phyloP scores from a whole-genome alignment of 1,284 basidiomycete genomes.

The Exobasidium rhododendri region DNA sequence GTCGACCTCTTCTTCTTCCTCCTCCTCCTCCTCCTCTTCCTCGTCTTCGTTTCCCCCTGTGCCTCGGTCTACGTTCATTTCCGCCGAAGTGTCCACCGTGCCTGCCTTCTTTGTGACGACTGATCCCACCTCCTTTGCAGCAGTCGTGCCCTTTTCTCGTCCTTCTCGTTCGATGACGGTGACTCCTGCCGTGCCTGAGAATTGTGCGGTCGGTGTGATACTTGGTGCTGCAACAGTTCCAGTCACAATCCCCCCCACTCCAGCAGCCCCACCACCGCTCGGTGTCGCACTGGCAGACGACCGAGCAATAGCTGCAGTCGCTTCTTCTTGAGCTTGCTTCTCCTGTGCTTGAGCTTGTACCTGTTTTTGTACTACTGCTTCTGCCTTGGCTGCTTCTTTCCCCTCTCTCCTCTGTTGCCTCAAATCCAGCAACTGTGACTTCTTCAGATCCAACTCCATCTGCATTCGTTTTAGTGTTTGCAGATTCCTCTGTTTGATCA shows the following conservation, averaged over 20 bases:
- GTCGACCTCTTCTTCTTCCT: slow-evolving; percentile 25
- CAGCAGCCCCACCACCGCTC: slow-evolving; percentile 34
- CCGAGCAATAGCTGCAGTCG: slow-evolving; percentile 31
- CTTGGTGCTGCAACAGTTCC: slow-evolving; percentile 16
- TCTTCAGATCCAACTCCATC: slow-evolving; percentile 49
- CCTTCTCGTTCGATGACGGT: slow-evolving; percentile 40
- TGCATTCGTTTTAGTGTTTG: slow-evolving; percentile 45
- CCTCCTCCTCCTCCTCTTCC: slow-evolving; percentile 13
- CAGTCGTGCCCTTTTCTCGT: slow-evolving; percentile 35
- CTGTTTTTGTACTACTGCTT: slow-evolving; percentile 11
- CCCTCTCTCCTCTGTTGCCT: slow-evolving; percentile 42
- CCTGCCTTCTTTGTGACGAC: neutral
- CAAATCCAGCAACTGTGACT: slow-evolving; percentile 44
- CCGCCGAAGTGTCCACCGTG: slow-evolving; percentile 3
- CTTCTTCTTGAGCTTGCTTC: slow-evolving; percentile 20
- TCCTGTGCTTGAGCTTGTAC: slow-evolving; percentile 9
- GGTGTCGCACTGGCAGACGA: slow-evolving; percentile 16
- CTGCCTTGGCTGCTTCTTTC: slow-evolving; percentile 31
- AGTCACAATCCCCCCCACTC: slow-evolving; percentile 20
- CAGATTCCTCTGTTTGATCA: slow-evolving; percentile 52
- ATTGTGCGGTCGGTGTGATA: neutral
- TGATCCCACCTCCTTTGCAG: slow-evolving; percentile 28
- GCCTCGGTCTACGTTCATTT: slow-evolving; percentile 7
- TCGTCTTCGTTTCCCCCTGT: slow-evolving; percentile 13
- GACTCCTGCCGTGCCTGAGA: slow-evolving; percentile 39